A percentile compares a stretch with the other conserved stretches of the same genome.
Conservation (phyloP, 331 rosid genomes). For the Arachis monticola region DNA sequence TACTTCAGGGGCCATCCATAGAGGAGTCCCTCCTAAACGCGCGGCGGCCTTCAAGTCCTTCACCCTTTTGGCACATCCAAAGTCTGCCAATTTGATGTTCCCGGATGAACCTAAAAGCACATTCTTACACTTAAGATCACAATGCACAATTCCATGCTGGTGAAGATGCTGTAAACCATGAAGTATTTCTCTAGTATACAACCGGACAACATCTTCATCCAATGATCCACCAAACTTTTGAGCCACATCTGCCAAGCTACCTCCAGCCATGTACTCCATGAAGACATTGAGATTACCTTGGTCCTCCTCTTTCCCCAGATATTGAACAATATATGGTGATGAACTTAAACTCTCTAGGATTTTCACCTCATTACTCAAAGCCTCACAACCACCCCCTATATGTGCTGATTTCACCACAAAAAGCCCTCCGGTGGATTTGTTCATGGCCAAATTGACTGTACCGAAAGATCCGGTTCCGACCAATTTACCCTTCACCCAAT, state of each 20-base stretch:
- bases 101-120: conserved; percentile 69
- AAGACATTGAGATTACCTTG: conserved; percentile 47
- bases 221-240: conserved; percentile 61
- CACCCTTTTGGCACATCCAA: conserved; percentile 60
- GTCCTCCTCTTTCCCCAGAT: conserved; percentile 52
- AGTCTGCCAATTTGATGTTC: conserved; percentile 66
- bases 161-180: conserved; percentile 57
- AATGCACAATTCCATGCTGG: conserved; percentile 55
- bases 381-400: conserved; percentile 36
- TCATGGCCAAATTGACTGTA: conserved; percentile 66
- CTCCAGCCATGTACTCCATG: conserved; percentile 78
- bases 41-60: conserved; percentile 6
- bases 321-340: conserved; percentile 54
- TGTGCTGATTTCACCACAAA: conserved; percentile 66
- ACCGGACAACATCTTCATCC: conserved; percentile 56
- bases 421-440: conserved; percentile 55
- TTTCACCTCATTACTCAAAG: conserved; percentile 53
- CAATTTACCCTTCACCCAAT: conserved; percentile 67
- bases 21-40: conserved; percentile 55
- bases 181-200: conserved; percentile 64
- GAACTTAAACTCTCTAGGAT: conserved; percentile 47
- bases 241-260: conserved; percentile 63
- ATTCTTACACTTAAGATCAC: conserved; percentile 70
- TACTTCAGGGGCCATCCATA: conserved; percentile 88
- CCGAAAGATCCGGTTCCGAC: conserved; percentile 70